phyloP scores from a whole-genome alignment of 2,329 filamentous ascomycete genomes.

The Curvularia lunata region DNA sequence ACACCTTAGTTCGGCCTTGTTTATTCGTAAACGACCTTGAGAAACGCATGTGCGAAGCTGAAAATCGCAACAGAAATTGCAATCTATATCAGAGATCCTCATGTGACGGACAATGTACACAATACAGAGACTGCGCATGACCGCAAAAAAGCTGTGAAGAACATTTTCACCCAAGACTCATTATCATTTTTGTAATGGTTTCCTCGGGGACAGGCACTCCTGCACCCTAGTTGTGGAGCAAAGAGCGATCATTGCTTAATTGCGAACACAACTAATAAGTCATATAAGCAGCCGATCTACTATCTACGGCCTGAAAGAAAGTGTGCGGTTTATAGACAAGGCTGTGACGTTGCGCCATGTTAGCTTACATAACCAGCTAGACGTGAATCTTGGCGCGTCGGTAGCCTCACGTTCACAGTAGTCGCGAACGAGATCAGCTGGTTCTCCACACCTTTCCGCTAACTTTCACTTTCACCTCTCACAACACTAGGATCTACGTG shows the following conservation, averaged over 20 bases:
- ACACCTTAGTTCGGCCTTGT: background rate
- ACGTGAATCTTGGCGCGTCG: slow-evolving; percentile 7
- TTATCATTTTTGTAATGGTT: background rate
- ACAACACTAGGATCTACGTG: background rate
- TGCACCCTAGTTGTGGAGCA: background rate
- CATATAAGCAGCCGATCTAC: background rate
- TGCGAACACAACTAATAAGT: too few species aligned
- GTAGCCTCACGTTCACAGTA: slow-evolving; percentile 1
- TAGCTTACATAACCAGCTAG: slow-evolving; percentile 9
- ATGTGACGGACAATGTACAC: background rate
- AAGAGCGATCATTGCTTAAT: background rate
- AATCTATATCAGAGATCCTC: background rate
- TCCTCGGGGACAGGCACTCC: background rate
- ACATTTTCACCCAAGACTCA: too few species aligned
- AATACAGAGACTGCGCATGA: background rate
- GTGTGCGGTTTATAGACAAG: background rate
- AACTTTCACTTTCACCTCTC: background rate
- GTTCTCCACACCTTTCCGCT: background rate
- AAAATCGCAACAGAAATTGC: background rate
- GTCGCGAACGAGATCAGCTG: background rate
- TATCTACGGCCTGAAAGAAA: background rate
- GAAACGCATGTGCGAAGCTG: background rate
- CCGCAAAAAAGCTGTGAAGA: background rate
- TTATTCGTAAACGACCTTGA: background rate
- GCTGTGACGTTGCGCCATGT: background rate